These are phyloP conservation scores for Punica granatum DNA, from an alignment of 345 rosid genomes.

Conservation along the genomic window DNA sequence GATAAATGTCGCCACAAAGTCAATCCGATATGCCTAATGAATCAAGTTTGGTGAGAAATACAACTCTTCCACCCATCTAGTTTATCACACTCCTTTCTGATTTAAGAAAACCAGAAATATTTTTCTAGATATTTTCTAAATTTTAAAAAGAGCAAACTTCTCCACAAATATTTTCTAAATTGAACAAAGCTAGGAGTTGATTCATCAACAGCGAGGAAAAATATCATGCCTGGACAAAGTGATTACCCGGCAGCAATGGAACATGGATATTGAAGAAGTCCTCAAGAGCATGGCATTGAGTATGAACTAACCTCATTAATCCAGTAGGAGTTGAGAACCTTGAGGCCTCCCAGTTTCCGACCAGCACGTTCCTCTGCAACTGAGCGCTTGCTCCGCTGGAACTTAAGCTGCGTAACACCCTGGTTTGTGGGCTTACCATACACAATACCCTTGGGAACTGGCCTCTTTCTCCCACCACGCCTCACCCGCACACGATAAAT, in stretches of 20 bases:
- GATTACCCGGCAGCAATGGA: too few species aligned
- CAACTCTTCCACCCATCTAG: too few species aligned
- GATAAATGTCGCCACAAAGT: too few species aligned
- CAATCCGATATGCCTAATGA: too few species aligned
- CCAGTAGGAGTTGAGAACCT: slow-evolving; percentile 8
- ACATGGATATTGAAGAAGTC: not conserved
- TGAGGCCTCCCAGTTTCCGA: slow-evolving; percentile 3
- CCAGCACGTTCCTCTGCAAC: slow-evolving; percentile 9
- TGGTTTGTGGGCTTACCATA: slow-evolving; percentile 7
- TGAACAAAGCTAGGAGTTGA: not conserved
- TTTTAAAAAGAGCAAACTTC: not conserved
- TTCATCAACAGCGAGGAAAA: not conserved
- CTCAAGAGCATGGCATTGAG: not conserved
- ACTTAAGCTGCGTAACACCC: slow-evolving; percentile 4
- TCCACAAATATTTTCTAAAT: not conserved
- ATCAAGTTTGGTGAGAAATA: too few species aligned
- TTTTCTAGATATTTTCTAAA: too few species aligned
- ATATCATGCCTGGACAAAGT: not conserved
- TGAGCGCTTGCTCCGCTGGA: slow-evolving; percentile 3
- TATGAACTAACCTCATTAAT: not conserved
- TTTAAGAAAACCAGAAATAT: too few species aligned
- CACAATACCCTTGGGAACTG: slow-evolving; percentile 4
- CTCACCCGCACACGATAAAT: slow-evolving; percentile 1
- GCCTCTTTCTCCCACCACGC: slow-evolving; percentile 5
- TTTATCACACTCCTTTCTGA: too few species aligned